Evolutionary conservation across 2,329 filamentous ascomycete species (phyloP).

Genomic region (Epicoccum nigrum): DNA sequence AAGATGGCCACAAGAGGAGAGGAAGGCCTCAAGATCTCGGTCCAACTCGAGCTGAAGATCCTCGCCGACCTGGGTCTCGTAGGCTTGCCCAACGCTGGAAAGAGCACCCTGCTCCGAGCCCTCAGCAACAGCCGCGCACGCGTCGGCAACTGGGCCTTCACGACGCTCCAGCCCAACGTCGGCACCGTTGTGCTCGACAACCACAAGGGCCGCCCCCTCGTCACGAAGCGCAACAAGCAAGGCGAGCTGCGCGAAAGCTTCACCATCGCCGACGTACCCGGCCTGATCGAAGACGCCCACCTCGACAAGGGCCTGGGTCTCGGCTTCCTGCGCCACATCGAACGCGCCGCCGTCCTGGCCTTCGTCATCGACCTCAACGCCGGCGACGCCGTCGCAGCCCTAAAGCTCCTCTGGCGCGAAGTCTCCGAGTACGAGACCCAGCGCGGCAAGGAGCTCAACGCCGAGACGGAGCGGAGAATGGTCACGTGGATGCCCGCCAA

Average conservation of each 20-base stretch:
- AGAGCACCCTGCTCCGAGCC: constrained; percentile 87
- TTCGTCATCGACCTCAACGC: constrained; percentile 89
- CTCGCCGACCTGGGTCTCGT: constrained; percentile 95
- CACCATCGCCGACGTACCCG: constrained; percentile 94
- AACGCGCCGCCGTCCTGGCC: constrained; percentile 88
- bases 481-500: constrained; percentile 56
- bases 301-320: constrained; percentile 89
- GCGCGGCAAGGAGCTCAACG: constrained; percentile 72
- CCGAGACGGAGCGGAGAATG: constrained; percentile 68
- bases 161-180: constrained; percentile 91
- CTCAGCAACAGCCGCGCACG: constrained; percentile 87
- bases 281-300: constrained; percentile 89
- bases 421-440: constrained; percentile 86
- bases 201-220: constrained; percentile 73
- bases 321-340: constrained; percentile 90
- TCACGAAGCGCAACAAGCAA: constrained; percentile 55
- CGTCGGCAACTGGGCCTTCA: constrained; percentile 95
- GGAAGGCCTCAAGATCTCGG: constrained; percentile 73
- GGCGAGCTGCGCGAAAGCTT: constrained; percentile 74
- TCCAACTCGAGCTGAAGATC: constrained; percentile 92
- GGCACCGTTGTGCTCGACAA: constrained; percentile 94
- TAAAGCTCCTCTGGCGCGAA: constrained; percentile 87
- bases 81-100: constrained; percentile 93
- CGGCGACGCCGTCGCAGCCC: constrained; percentile 77
- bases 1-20: constrained; percentile 91